Conservation (phyloP, 2,329 filamentous ascomycete species). For the Ophiocordyceps sinensis region DNA sequence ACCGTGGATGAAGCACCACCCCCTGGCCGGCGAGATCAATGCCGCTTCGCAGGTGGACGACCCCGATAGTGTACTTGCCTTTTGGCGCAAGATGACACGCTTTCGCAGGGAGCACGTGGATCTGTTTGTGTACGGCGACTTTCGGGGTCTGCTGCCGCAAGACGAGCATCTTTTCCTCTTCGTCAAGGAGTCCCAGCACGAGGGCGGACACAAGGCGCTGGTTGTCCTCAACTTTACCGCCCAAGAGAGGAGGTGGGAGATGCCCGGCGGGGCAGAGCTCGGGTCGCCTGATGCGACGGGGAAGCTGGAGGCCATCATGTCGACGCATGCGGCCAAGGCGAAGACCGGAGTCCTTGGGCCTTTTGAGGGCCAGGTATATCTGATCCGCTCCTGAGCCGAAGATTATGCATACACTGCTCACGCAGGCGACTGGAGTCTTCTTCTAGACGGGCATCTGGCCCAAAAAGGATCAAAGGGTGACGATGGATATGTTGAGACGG, state of each 20-base stretch:
- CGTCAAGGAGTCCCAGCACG: conserved; percentile 13
- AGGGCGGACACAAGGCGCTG: conserved; percentile 9
- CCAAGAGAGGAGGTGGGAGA: conserved; percentile 11
- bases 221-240: conserved; percentile 19
- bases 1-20: conserved; percentile 20
- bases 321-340: conserved; percentile 11
- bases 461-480: no score
- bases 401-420: no score
- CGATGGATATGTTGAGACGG: no score
- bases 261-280: conserved; percentile 10
- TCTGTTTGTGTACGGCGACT: conserved; percentile 20
- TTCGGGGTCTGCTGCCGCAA: conserved; percentile 9
- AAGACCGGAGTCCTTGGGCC: conserved; percentile 8
- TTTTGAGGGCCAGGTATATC: conserved; percentile 17
- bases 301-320: conserved; percentile 13
- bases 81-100: conserved; percentile 16
- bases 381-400: conserved; percentile 5
- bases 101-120: conserved; percentile 18
- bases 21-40: conserved; percentile 29
- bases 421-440: no score
- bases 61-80: conserved; percentile 17
- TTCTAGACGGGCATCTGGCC: no score
- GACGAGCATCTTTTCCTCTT: conserved; percentile 14
- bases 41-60: conserved; percentile 36
- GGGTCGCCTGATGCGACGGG: conserved; percentile 2